Percentiles rank a stretch among this genome's conserved stretches.
These are phyloP conservation scores for Fonsecaea monophora DNA, from an alignment of 2,329 filamentous ascomycete genomes.

Conservation along the genomic window DNA sequence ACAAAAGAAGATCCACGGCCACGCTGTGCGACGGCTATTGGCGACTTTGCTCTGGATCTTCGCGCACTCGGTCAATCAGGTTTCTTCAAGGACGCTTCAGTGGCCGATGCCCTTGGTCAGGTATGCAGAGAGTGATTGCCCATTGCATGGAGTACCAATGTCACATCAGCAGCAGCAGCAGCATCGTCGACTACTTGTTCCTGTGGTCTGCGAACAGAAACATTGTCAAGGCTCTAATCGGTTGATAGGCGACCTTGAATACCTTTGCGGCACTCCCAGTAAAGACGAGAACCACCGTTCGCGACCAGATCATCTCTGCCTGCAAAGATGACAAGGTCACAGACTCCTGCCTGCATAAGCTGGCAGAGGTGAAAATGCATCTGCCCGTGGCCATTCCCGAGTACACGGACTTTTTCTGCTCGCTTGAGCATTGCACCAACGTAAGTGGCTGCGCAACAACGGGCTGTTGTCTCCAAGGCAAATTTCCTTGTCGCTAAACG, in stretches of 20 bases:
- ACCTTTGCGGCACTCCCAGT: constrained; percentile 57
- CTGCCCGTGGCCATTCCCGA: constrained; percentile 63
- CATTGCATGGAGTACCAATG: neutral
- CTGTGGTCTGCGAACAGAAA: neutral
- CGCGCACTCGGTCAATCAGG: constrained; percentile 49
- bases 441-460: neutral
- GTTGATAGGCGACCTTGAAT: constrained; percentile 53
- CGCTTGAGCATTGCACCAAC: constrained; percentile 56
- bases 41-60: constrained; percentile 61
- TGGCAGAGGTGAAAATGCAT: constrained; percentile 57
- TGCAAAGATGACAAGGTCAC: constrained; percentile 14
- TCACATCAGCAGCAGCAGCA: neutral
- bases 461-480: neutral
- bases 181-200: too few relatives aligned
- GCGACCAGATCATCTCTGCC: constrained; percentile 25
- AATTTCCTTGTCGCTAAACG: neutral
- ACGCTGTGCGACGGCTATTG: constrained; percentile 59
- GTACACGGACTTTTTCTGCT: constrained; percentile 66
- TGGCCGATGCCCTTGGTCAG: constrained; percentile 42
- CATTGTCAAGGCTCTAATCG: constrained; percentile 6
- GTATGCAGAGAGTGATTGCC: constrained; percentile 10
- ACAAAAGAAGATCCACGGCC: constrained; percentile 47
- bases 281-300: constrained; percentile 10
- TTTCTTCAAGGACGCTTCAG: constrained; percentile 40
- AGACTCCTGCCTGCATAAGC: constrained; percentile 34